Evolutionary conservation across 2,329 filamentous ascomycete species (phyloP).

Genomic region (Talaromyces pinophilus): DNA sequence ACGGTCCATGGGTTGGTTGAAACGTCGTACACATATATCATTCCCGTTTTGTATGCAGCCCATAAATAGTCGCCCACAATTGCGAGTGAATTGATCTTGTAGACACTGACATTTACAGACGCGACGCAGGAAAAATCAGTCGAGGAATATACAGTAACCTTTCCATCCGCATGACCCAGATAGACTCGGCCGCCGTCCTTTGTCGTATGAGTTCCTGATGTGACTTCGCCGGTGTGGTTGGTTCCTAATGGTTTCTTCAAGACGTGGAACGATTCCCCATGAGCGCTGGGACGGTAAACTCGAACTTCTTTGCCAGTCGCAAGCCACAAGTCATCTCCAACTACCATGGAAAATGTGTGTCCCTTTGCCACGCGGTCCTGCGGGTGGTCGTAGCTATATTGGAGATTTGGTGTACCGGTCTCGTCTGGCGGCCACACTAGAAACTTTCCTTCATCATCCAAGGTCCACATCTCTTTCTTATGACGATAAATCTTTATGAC

Average conservation of each 20-base stretch:
- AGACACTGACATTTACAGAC: constrained; percentile 82
- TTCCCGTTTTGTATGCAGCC: constrained; percentile 93
- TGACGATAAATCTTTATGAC: constrained; percentile 84
- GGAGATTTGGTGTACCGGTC: constrained; percentile 71
- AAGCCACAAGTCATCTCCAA: constrained; percentile 84
- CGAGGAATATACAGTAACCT: constrained; percentile 87
- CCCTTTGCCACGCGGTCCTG: constrained; percentile 73
- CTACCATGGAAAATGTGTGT: constrained; percentile 84
- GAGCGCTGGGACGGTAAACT: constrained; percentile 73
- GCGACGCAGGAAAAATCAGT: constrained; percentile 74
- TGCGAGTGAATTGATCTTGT: constrained; percentile 87
- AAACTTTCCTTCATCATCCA: constrained; percentile 85
- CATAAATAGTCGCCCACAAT: constrained; percentile 82
- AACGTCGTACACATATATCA: constrained; percentile 89
- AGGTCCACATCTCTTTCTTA: constrained; percentile 86
- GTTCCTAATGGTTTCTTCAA: constrained; percentile 69
- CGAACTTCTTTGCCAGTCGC: constrained; percentile 84
- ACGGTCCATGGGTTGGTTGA: constrained; percentile 79
- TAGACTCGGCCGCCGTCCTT: constrained; percentile 78
- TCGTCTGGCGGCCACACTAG: constrained; percentile 83
- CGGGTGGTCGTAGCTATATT: constrained; percentile 67
- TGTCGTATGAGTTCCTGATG: constrained; percentile 74
- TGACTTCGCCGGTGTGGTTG: constrained; percentile 79
- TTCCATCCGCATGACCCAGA: constrained; percentile 90
- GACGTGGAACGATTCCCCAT: constrained; percentile 71